These are phyloP conservation scores for Apiospora pterosperma DNA, from an alignment of 2,329 filamentous ascomycete genomes.

Conservation along the genomic window DNA sequence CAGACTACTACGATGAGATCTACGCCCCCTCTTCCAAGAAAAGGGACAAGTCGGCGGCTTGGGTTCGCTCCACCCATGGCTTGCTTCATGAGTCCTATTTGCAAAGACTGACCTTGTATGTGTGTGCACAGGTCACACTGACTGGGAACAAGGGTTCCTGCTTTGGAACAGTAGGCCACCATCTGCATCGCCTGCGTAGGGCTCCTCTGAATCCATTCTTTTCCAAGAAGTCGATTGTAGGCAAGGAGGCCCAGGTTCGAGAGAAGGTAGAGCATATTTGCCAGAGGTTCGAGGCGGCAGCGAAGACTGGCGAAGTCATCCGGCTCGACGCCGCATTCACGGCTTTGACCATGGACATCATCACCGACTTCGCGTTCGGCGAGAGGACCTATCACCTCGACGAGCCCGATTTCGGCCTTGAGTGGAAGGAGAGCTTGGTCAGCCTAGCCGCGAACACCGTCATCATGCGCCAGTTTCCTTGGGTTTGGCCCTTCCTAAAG, in stretches of 20 bases:
- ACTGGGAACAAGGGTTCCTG: slow-evolving; percentile 12
- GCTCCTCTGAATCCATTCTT: slow-evolving; percentile 22
- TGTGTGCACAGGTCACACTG: background rate
- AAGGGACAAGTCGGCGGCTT: slow-evolving; percentile 23
- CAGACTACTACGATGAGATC: slow-evolving; percentile 34
- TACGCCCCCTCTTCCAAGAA: slow-evolving; percentile 28
- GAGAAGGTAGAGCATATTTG: slow-evolving; percentile 11
- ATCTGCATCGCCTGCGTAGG: slow-evolving; percentile 21
- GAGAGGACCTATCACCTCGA: slow-evolving; percentile 29
- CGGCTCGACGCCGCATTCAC: slow-evolving; percentile 19
- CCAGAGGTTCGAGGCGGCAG: slow-evolving; percentile 24
- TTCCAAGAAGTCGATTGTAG: slow-evolving; percentile 27
- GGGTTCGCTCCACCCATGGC: background rate
- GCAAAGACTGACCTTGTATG: background rate
- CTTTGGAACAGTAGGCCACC: slow-evolving; percentile 18
- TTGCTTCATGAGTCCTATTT: background rate
- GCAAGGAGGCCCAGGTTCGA: slow-evolving; percentile 19
- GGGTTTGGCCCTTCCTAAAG: slow-evolving; percentile 17
- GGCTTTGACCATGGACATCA: slow-evolving; percentile 37
- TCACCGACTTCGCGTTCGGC: slow-evolving; percentile 35
- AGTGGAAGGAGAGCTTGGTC: slow-evolving; percentile 19
- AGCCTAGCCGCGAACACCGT: slow-evolving; percentile 5
- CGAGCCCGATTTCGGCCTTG: slow-evolving; percentile 27
- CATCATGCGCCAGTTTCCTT: slow-evolving; percentile 13
- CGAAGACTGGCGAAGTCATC: slow-evolving; percentile 25